Base-by-base conservation (phyloP, 106 monocot species). In the Alisma plantagoaquatica region DNA sequence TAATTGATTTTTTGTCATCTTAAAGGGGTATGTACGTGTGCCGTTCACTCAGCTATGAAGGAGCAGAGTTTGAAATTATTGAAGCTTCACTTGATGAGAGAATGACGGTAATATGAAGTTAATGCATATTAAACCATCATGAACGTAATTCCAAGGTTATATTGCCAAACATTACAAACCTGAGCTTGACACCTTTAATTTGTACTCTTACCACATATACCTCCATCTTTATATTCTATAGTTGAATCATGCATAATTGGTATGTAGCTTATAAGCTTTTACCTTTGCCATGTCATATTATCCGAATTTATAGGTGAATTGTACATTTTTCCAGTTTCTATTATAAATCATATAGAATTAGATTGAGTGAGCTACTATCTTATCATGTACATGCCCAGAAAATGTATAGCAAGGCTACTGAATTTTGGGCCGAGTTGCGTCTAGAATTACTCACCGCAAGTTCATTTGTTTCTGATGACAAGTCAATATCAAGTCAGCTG, bases 1-100 rank as follows among this genome's bases (percentile, higher is more conserved):
- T 14, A 38, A 14, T 6, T 7, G 35, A 7, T 38, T 38, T 14
- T 11, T 27, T 47, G n/a, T n/a, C n/a, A n/a, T n/a, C 59, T 6
- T 56, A 68, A 65, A 98, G 96, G 72, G 96, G 96, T 25, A 98
- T 98, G 96, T 98, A 85, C 49, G 81, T 98, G 1, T 98, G 89
- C 49, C 96, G 96, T n/a, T 89, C 89, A 19, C 61, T 98, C 51
- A 98, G 96, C 61, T 98, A 85, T 77, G 82, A 78, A 55, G 96
- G 82, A 29, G 79, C 72, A 41, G 96, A 89, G 23, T 98, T 98
- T 79, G 96, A 98, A 81, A 77, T 98, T 32, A 68, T 98, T 58
- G 96, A 98, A 73, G 84, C 89, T 23, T 78, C 78, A 33, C 43
- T 98, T 56, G 96, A 85, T 45, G 89, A 90, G 51, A 84, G 70